Evolutionary conservation across 169 alveolate species (phyloP).

Genomic region (Perkinsus chesapeaki): DNA sequence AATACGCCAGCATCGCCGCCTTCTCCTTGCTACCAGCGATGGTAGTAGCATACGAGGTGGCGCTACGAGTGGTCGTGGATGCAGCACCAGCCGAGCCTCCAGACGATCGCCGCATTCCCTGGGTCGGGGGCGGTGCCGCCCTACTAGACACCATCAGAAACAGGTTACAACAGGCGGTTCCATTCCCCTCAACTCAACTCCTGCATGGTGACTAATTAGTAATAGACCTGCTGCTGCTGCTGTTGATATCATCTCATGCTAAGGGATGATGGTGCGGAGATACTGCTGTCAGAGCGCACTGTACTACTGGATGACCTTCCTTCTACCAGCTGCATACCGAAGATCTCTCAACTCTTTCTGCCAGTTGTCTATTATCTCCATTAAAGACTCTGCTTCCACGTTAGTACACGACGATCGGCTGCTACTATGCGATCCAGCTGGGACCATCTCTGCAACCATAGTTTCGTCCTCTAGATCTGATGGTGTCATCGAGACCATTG

Average conservation of each 20-base stretch:
- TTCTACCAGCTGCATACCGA: not conserved
- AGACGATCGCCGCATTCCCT: not conserved
- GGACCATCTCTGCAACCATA: too few relatives aligned
- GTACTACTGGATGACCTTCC: not conserved
- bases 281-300: not conserved
- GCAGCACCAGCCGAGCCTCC: not conserved
- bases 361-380: not conserved
- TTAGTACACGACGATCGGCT: not conserved
- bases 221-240: too few relatives aligned
- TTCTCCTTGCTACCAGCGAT: not conserved
- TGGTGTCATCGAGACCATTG: too few relatives aligned
- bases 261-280: not conserved
- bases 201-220: too few relatives aligned
- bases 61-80: not conserved
- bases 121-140: too few relatives aligned
- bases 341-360: not conserved
- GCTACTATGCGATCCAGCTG: too few relatives aligned
- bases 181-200: too few relatives aligned
- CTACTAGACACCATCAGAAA: too few relatives aligned
- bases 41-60: not conserved
- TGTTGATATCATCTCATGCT: too few relatives aligned
- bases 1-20: not conserved
- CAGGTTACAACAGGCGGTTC: too few relatives aligned
- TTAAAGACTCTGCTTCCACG: not conserved
- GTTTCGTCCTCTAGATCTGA: too few relatives aligned